Evolutionary conservation across 352 stramenopile genomes (phyloP), one percentile per base, ranked within the genome.

Genomic region (Plasmopara viticola): DNA sequence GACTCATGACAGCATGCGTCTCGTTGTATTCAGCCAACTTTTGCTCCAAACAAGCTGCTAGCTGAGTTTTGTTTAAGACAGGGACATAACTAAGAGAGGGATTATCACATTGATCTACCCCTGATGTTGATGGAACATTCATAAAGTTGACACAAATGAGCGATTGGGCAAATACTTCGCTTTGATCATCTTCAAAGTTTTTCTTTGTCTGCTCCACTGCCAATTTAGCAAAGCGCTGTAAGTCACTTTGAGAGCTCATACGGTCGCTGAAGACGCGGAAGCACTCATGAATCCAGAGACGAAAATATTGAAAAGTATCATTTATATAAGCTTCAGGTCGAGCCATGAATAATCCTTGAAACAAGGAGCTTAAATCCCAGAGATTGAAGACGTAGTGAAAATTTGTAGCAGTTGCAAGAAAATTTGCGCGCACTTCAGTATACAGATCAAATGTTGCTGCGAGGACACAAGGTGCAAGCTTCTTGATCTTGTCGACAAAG

Each of bases 381-480:
- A 97, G 80, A 56, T 84, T 97, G 64, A 97, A 97, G 2, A 95
- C 73, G 49, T 97, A 96, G 58, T 97, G 87, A 37, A 94, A 96
- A 48, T 97, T 97, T 3, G 84, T 77, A n/a, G 88, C 86, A 0
- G 79, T 96, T 0, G 87, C 85, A 1, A 97, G 49, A 56, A 97
- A 97, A 14, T 81, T 84, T 4, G 64, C 31, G 2, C 67, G 63
- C 6, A 96, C 79, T 9, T 86, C 76, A 1, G 63, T 58, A 44
- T 94, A 91, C 34, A 97, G 48, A 38, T 91, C 85, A 9, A 97
- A 74, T 0, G 87, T 89, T 0, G 87, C 90, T 2, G 84, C 71
- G 2, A 95, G 63, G 15, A 97, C 52, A 6, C 70, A 57, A 18
- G 73, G 37, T 0, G 53, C 78, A 7, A 90, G 62, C 14, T 78